phyloP scores from a whole-genome alignment of 192 early-diverging fungal species.

The Gryganskiella cystojenkinii region DNA sequence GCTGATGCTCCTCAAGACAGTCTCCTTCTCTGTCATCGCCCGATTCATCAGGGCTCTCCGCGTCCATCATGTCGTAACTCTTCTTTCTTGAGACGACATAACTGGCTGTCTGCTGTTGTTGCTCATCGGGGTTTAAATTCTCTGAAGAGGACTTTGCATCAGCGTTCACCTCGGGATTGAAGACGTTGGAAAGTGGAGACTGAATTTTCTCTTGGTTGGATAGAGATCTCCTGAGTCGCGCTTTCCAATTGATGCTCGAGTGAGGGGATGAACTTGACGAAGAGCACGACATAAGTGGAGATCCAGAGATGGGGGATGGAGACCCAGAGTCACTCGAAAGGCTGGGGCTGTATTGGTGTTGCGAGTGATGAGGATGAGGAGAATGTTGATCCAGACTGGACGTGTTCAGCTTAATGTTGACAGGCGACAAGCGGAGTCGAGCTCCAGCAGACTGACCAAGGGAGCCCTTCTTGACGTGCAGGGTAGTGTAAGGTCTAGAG shows the following conservation, averaged over 20 bases:
- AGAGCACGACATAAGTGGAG: constrained; percentile 40
- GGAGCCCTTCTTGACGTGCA: constrained; percentile 38
- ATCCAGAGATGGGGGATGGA: constrained; percentile 43
- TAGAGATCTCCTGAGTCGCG: constrained; percentile 36
- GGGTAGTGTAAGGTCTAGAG: constrained; percentile 8
- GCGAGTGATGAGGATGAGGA: neutral
- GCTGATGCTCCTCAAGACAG: constrained; percentile 33
- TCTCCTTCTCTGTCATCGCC: constrained; percentile 37
- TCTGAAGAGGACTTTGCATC: constrained; percentile 34
- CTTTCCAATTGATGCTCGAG: constrained; percentile 40
- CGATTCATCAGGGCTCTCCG: constrained; percentile 24
- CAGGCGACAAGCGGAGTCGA: constrained; percentile 34
- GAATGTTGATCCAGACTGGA: constrained; percentile 2
- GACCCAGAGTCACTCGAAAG: constrained; percentile 43
- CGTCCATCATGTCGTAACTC: constrained; percentile 16
- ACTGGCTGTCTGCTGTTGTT: neutral
- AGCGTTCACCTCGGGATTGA: constrained; percentile 38
- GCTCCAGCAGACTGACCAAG: constrained; percentile 22
- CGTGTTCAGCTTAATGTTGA: constrained; percentile 39
- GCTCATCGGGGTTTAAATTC: constrained; percentile 2
- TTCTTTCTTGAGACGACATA: constrained; percentile 21
- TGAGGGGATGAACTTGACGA: constrained; percentile 41
- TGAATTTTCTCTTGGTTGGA: constrained; percentile 50
- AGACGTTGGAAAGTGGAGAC: constrained; percentile 46
- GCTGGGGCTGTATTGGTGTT: constrained; percentile 47